phyloP scores from a whole-genome alignment of 1,284 basidiomycete species.

The Meripilus lineatus region DNA sequence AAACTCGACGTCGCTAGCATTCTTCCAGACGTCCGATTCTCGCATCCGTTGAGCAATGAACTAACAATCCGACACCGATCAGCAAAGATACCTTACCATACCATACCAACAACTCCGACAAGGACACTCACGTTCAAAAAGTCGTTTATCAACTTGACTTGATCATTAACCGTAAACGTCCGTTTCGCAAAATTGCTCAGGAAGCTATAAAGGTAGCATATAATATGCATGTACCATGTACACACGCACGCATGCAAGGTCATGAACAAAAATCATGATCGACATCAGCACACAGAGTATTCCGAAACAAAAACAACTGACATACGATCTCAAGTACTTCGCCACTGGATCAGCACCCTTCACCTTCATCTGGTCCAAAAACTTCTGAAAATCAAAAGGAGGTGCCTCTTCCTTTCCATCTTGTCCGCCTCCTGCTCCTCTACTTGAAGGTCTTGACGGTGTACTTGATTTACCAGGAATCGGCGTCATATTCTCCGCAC shows the following conservation, averaged over 20 bases:
- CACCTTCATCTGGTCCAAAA: constrained; percentile 87
- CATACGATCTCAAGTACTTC: constrained; percentile 86
- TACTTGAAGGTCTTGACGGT: constrained; percentile 2
- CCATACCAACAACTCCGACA: neutral
- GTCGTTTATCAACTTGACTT: constrained; percentile 91
- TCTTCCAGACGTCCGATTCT: constrained; percentile 80
- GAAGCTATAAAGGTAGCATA: constrained; percentile 53
- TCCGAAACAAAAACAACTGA: constrained; percentile 18
- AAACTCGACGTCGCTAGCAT: constrained; percentile 76
- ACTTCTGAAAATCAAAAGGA: constrained; percentile 81
- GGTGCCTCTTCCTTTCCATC: constrained; percentile 32
- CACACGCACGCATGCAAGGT: too few species aligned
- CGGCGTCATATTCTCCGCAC: constrained; percentile 21
- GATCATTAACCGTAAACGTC: constrained; percentile 85
- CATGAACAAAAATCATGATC: too few species aligned
- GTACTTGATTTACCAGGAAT: neutral
- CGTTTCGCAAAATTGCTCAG: constrained; percentile 88
- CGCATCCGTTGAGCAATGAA: constrained; percentile 88
- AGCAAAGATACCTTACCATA: neutral
- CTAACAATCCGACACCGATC: constrained; percentile 33
- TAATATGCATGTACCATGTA: too few species aligned
- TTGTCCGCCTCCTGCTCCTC: constrained; percentile 10
- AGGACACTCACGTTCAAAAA: constrained; percentile 69
- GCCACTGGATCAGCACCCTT: constrained; percentile 85
- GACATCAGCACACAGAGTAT: constrained; percentile 8